Evolutionary conservation across 257 asterid species (phyloP), one percentile per base, ranked within the genome.

Genomic region (Salvia miltiorrhiza): DNA sequence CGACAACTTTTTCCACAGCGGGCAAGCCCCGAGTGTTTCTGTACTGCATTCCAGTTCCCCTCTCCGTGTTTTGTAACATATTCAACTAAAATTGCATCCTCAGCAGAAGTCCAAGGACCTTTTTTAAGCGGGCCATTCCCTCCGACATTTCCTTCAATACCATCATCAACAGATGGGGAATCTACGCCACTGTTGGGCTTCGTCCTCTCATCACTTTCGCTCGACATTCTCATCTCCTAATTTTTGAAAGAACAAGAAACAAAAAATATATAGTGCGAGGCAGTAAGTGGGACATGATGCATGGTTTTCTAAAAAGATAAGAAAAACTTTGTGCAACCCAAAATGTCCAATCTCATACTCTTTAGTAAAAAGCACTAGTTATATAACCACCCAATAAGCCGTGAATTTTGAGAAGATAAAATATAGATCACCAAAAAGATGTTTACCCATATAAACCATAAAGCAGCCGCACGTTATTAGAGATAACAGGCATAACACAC

Each of bases 1-100:
- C 92, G 92, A 44, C 89, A 86, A 63, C 92, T 86, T 74, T 86
- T 86, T n/a, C 92, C 92, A 70, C 92, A 84, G 11, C 92, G 86
- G 30, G 89, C 84, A 53, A 86, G 92, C 30, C 84, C 86, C 3
- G 86, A 73, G 78, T 80, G 75, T 71, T 62, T 86, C 70, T 84
- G 89, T 40, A 86, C 84, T 5, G 87, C 86, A 74, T 82, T 86
- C 92, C 89, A 86, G 61, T 84, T 86, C 20, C 92, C 92, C 49
- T 81, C 92, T 13, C 92, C 92, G 17, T 86, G 75, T 73, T 69
- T 78, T 47, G 59, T 74, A 26, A 86, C 92, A 75, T 86, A 84
- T 23, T 76, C 86, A 41, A 74, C 67, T 68, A 86, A 82, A 74
- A 86, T 80, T 14, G 80, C 82, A 58, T 86, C 92, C 74, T 86